phyloP scores from a whole-genome alignment of 1,139 yeast species.

The Lodderomyces elongisporus region DNA sequence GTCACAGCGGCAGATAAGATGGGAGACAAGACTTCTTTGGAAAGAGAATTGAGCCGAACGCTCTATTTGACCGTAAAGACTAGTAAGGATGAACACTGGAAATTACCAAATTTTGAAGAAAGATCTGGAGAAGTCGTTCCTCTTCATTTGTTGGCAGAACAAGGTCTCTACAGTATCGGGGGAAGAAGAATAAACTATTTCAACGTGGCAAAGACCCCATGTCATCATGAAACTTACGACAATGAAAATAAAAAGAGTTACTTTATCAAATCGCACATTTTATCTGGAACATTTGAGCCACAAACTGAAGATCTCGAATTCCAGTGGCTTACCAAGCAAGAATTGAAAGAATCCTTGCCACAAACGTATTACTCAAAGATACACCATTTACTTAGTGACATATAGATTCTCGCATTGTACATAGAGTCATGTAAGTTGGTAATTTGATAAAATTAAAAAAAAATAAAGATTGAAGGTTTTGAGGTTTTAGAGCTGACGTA shows the following conservation, averaged over 20 bases:
- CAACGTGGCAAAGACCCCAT: slow-evolving; percentile 86
- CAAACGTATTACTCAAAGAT: slow-evolving; percentile 51
- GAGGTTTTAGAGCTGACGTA: no score
- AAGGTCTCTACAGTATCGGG: slow-evolving; percentile 66
- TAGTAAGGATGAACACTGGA: slow-evolving; percentile 52
- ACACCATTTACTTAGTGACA: slow-evolving; percentile 48
- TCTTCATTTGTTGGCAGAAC: slow-evolving; percentile 70
- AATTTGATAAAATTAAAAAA: no score
- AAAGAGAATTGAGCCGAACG: slow-evolving; percentile 74
- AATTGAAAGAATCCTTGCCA: slow-evolving; percentile 54
- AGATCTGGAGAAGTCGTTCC: slow-evolving; percentile 29
- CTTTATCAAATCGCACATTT: slow-evolving; percentile 79
- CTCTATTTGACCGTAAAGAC: slow-evolving; percentile 63
- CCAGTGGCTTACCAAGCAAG: slow-evolving; percentile 85
- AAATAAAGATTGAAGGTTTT: no score
- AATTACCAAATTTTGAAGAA: slow-evolving; percentile 62
- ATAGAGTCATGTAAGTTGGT: no score
- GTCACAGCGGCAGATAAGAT: slow-evolving; percentile 68
- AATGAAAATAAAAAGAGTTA: slow-evolving; percentile 54
- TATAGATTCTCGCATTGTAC: no score
- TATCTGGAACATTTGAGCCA: slow-evolving; percentile 77
- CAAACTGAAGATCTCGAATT: slow-evolving; percentile 34
- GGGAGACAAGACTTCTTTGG: slow-evolving; percentile 63
- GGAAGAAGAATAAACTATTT: slow-evolving; percentile 60
- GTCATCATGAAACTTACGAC: slow-evolving; percentile 36